Evolutionary conservation across 1,284 basidiomycete species (phyloP), one percentile per base, ranked within the genome.

Genomic region (Ganoderma sinense): DNA sequence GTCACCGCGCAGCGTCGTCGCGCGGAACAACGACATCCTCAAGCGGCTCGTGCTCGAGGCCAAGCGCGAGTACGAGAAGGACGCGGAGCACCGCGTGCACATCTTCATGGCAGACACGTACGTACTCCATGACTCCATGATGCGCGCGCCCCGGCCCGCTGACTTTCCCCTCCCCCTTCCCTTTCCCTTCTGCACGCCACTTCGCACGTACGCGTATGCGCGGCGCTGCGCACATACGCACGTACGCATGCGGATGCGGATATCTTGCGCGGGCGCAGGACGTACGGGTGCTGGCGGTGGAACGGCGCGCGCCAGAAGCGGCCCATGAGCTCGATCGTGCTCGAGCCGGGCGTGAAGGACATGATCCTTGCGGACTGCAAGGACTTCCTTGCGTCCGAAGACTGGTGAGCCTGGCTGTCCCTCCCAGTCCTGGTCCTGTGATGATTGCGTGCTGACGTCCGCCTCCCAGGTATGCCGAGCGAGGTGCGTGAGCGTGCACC

Each of bases 51-150:
- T 95, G 18, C 81, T 95, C 48, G 93, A 95, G 80, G 93, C 93
- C 33, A 94, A 94, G 82, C 88, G 89, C 66, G 92, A 94, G 72
- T 95, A 95, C 74, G 94, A 95, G 81, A 94, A 93, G 80, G 93
- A 95, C 80, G 92, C 94, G 68, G 93, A 94, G 75, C 93, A 95
- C 77, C 90, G 92, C 70, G 93, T 95, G 65, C 93, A 95, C 77
- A 95, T 95, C 71, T 95, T 92, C 81, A 86, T 95, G 83, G 94
- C 92, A 48, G 94, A 95, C 82, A 92, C 91, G 92, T 94, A 86
- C 86, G 91, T 79, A 65, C 6, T 2, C 36, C n/a, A n/a, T n/a
- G n/a, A n/a, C n/a, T n/a, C 6, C 36, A 6, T 45, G 7, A 41
- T 45, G 29, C 39, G 36, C 29, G n/a, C 51, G 6, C 36, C 14